Conservation (phyloP, 2,329 filamentous ascomycete genomes). For the Hypoxylon sp. region DNA sequence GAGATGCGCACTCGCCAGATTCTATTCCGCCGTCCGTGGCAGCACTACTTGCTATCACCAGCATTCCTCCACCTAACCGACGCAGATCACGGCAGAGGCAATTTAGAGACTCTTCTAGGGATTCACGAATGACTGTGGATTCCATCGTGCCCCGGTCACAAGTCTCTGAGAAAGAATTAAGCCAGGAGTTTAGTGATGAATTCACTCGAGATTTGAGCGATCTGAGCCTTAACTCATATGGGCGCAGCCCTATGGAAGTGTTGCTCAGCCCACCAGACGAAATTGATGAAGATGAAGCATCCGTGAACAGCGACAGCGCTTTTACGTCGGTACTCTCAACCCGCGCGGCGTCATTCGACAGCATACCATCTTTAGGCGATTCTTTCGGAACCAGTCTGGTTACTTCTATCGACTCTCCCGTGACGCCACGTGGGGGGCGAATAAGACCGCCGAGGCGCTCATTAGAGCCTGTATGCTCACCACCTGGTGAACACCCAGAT, state of each 20-base stretch:
- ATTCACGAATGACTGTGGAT: constrained; percentile 60
- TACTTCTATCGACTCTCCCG: constrained; percentile 60
- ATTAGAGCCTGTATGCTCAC: constrained; percentile 64
- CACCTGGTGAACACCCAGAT: constrained; percentile 57
- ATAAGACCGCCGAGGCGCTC: constrained; percentile 56
- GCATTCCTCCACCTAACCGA: constrained; percentile 61
- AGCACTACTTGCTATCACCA: constrained; percentile 68
- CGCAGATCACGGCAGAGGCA: constrained; percentile 46
- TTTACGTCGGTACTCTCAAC: constrained; percentile 62
- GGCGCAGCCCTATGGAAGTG: constrained; percentile 65
- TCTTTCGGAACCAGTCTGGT: constrained; percentile 61
- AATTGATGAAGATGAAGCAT: constrained; percentile 57
- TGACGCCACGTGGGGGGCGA: constrained; percentile 54
- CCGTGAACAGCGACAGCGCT: constrained; percentile 59
- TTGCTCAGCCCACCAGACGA: constrained; percentile 69
- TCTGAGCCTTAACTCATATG: constrained; percentile 53
- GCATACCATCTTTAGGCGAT: constrained; percentile 66
- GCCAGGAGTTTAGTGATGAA: constrained; percentile 47
- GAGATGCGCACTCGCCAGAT: constrained; percentile 60
- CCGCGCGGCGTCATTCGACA: constrained; percentile 67
- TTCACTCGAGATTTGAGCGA: constrained; percentile 32
- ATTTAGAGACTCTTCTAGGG: constrained; percentile 33
- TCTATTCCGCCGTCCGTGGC: constrained; percentile 67
- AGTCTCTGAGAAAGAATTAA: constrained; percentile 66
- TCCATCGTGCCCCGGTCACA: constrained; percentile 63